Evolutionary conservation across 257 asterid genomes (phyloP).

Genomic region (Eucommia ulmoides): DNA sequence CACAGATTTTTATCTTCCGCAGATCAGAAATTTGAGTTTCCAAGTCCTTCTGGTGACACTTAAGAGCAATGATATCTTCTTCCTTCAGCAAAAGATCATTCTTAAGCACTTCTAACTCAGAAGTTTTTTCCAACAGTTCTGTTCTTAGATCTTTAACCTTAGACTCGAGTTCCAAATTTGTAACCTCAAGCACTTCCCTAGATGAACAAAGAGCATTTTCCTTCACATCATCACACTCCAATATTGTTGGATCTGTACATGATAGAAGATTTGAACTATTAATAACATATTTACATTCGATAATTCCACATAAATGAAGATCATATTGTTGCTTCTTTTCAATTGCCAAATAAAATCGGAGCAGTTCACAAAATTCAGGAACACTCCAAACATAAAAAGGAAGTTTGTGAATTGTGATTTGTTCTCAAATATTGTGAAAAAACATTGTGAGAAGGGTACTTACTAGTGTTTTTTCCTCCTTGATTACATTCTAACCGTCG

Average conservation of each 20-base stretch:
- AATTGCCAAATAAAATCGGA: slow-evolving; percentile 2
- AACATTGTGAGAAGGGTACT: not conserved
- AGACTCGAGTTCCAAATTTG: slow-evolving; percentile 3
- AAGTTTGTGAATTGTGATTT: not conserved
- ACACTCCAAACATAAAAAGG: slow-evolving; percentile 1
- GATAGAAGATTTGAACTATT: not conserved
- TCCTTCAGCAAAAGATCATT: slow-evolving; percentile 3
- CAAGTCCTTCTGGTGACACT: slow-evolving; percentile 4
- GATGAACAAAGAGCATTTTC: not conserved
- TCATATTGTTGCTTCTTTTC: not conserved
- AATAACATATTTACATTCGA: not conserved
- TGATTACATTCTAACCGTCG: slow-evolving; percentile 8
- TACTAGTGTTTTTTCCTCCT: slow-evolving; percentile 1
- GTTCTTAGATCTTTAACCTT: slow-evolving; percentile 2
- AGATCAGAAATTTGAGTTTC: slow-evolving; percentile 7
- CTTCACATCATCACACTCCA: slow-evolving; percentile 1
- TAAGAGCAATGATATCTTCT: slow-evolving; percentile 3
- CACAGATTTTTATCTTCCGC: not conserved
- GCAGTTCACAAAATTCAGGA: slow-evolving; percentile 9
- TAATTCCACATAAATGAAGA: not conserved
- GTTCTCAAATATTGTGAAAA: not conserved
- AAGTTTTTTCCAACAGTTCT: slow-evolving; percentile 3
- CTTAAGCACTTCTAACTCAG: slow-evolving; percentile 8
- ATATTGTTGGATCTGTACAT: not conserved
- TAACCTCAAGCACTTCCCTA: slow-evolving; percentile 2